Base-by-base conservation (phyloP, 1,139 yeast species). In the Arxiozyma slooffiae region DNA sequence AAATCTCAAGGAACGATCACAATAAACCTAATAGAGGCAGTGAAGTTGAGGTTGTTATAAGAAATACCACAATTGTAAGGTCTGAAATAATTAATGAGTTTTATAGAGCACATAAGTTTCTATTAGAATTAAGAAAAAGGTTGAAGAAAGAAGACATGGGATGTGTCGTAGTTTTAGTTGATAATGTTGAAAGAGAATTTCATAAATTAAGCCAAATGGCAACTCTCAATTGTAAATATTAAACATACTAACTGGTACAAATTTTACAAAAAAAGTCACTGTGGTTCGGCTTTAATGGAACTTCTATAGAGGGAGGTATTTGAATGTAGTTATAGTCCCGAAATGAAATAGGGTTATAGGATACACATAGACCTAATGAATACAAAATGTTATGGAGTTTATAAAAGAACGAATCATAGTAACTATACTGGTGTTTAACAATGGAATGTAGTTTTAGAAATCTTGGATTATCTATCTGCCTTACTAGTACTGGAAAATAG, bases 131-230 rank as follows among this genome's bases (percentile, higher is more conserved):
- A 55, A 76, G 99, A 63, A 79, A 89, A 72, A 76, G 97, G 55
- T 74, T 94, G 47, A 92, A 94, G 98, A 78, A 98, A 57, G 99
- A 94, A 64, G 98, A 94, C 68, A 67, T 94, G 38, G 99, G 98
- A 20, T 83, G 95, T 48, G 92, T 87, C 66, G 92, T 90, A 46
- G 98, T 94, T 67, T 74, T 84, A 26, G 71, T 92, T 41, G 98
- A 92, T 55, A 70, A 85, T 46, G 86, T 89, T 39, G 97, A 92
- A 62, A 75, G 94, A 60, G 74, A 85, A 57, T 85, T 85, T 59
- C 71, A 72, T 44, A 77, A 77, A 57, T 74, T 83, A 53, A 86
- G 82, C 58, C 71, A 71, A 14, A 68, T 76, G 58, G 86, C 90
- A 1, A 67, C 65, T 44, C 66, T 78, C 1, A 59, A 64, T 47